Conservation (phyloP, 2,329 filamentous ascomycete genomes). For the Penicillium digitatum region DNA sequence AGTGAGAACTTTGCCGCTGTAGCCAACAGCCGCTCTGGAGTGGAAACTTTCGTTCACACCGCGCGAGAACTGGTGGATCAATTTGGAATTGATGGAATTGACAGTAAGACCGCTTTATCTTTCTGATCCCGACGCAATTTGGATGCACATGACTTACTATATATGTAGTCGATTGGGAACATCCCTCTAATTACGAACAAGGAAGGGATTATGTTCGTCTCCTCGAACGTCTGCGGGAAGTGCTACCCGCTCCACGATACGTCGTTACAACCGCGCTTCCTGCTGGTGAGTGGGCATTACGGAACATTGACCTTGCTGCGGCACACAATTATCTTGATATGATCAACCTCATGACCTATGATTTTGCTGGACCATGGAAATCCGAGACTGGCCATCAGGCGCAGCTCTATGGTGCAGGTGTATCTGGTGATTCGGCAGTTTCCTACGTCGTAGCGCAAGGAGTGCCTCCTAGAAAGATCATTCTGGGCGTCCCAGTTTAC, state of each 20-base stretch:
- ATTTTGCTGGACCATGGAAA: conserved; percentile 71
- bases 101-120: conserved; percentile 54
- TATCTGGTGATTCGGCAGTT: conserved; percentile 64
- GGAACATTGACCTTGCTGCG: conserved; percentile 62
- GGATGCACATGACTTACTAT: background rate
- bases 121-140: background rate
- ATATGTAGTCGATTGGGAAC: conserved; percentile 72
- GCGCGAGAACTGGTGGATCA: conserved; percentile 64
- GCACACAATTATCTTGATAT: conserved; percentile 66
- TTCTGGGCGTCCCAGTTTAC: conserved; percentile 71
- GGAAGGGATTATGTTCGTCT: conserved; percentile 68
- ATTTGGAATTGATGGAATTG: conserved; percentile 69
- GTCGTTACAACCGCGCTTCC: conserved; percentile 70
- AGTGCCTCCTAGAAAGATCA: conserved; percentile 66
- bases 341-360: conserved; percentile 76
- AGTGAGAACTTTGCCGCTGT: conserved; percentile 65
- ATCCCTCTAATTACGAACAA: conserved; percentile 63
- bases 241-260: conserved; percentile 65
- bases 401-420: conserved; percentile 61
- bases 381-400: conserved; percentile 67
- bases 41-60: conserved; percentile 68
- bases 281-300: conserved; percentile 61
- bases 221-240: conserved; percentile 61
- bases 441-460: conserved; percentile 62
- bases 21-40: conserved; percentile 55